Conservation (phyloP, 192 early-diverging fungal genomes). For the Umbelopsis sp. region DNA sequence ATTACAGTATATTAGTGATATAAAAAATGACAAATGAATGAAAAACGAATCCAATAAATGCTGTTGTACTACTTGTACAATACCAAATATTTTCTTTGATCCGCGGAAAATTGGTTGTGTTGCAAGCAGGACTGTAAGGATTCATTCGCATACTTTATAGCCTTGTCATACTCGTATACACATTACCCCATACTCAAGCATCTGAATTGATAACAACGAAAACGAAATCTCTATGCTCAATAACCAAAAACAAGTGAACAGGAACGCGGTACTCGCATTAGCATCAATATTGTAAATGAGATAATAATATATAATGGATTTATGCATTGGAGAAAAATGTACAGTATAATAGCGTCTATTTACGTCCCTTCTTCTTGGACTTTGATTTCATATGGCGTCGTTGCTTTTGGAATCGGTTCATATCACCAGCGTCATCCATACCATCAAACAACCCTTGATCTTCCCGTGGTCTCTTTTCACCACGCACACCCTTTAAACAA, state of each 20-base stretch:
- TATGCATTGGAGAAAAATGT: neutral
- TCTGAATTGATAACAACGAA: too few species aligned
- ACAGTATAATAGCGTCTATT: neutral
- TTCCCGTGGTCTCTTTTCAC: conserved; percentile 6
- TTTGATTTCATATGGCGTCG: conserved; percentile 1
- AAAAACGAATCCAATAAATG: neutral
- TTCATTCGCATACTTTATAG: too few species aligned
- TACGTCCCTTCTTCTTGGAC: conserved; percentile 2
- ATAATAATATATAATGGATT: neutral
- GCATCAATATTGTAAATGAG: too few species aligned
- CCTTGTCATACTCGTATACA: too few species aligned
- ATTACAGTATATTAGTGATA: neutral
- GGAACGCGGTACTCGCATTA: too few species aligned
- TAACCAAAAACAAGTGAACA: too few species aligned
- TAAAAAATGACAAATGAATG: neutral
- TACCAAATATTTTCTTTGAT: too few species aligned
- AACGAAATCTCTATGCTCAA: too few species aligned
- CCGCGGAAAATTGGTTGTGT: too few species aligned
- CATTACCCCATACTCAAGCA: too few species aligned
- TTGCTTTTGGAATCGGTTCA: conserved; percentile 18
- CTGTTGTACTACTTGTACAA: neutral
- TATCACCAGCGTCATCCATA: neutral
- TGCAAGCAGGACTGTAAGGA: too few species aligned
- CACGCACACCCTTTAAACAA: neutral
- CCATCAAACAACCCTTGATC: conserved; percentile 9